phyloP scores from a whole-genome alignment of 2,329 filamentous ascomycete genomes.

The Zymoseptoria passerinii region DNA sequence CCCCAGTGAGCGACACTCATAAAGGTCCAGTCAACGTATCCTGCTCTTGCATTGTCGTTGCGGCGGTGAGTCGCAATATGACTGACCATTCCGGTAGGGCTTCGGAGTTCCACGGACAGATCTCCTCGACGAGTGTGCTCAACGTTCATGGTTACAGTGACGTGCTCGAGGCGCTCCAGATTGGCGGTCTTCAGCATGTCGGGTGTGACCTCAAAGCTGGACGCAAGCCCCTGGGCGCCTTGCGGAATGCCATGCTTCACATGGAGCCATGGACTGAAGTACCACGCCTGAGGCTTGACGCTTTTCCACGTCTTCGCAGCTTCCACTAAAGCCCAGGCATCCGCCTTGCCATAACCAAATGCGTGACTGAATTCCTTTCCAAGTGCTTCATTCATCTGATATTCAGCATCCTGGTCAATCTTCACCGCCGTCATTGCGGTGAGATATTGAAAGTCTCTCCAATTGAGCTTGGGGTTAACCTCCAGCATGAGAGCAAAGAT shows the following conservation, averaged over 20 bases:
- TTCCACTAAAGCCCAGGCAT: conserved; percentile 77
- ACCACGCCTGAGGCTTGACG: conserved; percentile 95
- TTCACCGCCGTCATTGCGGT: conserved; percentile 76
- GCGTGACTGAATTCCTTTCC: conserved; percentile 88
- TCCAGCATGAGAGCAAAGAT: conserved; percentile 84
- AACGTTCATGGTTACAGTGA: conserved; percentile 96
- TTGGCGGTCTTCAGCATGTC: conserved; percentile 78
- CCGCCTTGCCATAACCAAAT: conserved; percentile 92
- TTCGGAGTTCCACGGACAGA: conserved; percentile 82
- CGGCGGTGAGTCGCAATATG: conserved; percentile 71
- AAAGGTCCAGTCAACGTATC: conserved; percentile 95
- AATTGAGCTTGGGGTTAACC: conserved; percentile 75
- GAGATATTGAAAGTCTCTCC: conserved; percentile 92
- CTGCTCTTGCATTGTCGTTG: conserved; percentile 55
- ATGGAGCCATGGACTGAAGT: conserved; percentile 85
- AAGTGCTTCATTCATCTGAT: conserved; percentile 65
- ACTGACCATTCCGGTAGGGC: conserved; percentile 71
- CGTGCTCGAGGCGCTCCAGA: conserved; percentile 79
- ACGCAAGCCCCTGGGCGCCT: conserved; percentile 68
- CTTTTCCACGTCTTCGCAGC: conserved; percentile 74
- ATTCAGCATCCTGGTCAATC: conserved; percentile 68
- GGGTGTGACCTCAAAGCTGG: conserved; percentile 71
- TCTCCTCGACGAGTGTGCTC: conserved; percentile 82
- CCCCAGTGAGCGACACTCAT: conserved; percentile 99
- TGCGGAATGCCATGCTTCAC: conserved; percentile 81